These are phyloP conservation scores for Hyaloscypha bicolor DNA, from an alignment of 495 filamentous ascomycete species.

Conservation along the genomic window DNA sequence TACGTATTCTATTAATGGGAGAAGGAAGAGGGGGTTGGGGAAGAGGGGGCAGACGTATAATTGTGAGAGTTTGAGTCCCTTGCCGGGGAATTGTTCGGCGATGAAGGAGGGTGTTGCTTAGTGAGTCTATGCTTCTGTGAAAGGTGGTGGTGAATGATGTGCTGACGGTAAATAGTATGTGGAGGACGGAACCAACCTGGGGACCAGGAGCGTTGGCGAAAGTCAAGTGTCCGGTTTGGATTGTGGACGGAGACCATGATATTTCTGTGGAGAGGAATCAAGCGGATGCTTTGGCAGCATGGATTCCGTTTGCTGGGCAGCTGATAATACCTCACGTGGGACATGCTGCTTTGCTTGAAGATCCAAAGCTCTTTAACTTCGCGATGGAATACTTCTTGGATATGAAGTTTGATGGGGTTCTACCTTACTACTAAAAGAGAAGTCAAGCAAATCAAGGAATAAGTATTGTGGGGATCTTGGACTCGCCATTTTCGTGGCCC, in stretches of 20 bases:
- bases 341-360: constrained; percentile 8
- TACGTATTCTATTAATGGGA: background rate
- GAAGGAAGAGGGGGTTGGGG: background rate
- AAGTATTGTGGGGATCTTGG: too few species aligned
- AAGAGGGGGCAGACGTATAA: background rate
- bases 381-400: constrained; percentile 12
- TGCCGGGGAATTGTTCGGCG: constrained; percentile 7
- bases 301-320: constrained; percentile 10
- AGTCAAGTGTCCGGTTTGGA: constrained; percentile 7
- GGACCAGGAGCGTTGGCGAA: background rate
- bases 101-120: background rate
- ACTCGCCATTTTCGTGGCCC: too few species aligned
- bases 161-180: background rate
- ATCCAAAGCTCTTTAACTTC: constrained; percentile 7
- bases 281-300: constrained; percentile 10
- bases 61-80: constrained; percentile 5
- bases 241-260: constrained; percentile 10
- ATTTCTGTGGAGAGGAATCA: constrained; percentile 5
- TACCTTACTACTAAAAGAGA: constrained; percentile 7
- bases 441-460: too few species aligned
- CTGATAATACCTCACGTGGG: constrained; percentile 5
- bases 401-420: constrained; percentile 10
- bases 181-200: constrained; percentile 2
- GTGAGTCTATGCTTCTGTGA: background rate
- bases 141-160: background rate